phyloP scores from a whole-genome alignment of 2,329 filamentous ascomycete genomes.

The Botrytis fabae region DNA sequence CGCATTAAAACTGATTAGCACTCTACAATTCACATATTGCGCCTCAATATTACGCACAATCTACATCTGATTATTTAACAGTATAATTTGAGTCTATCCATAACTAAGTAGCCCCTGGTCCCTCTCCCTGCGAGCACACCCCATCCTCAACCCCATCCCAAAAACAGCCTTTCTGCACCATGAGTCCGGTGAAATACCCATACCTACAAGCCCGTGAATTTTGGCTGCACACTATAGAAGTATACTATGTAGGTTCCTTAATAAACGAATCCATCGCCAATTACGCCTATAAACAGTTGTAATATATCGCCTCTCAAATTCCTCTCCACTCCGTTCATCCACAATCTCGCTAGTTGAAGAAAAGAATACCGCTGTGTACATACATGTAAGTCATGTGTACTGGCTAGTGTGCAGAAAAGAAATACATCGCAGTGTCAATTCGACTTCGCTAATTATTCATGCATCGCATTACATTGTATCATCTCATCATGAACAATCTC shows the following conservation, averaged over 20 bases:
- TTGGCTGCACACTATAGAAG: background rate
- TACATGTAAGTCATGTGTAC: constrained; percentile 6
- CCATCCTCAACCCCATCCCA: background rate
- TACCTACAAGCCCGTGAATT: constrained; percentile 2
- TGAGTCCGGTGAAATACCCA: constrained; percentile 7
- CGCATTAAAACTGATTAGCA: background rate
- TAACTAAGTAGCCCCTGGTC: background rate
- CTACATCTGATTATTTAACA: background rate
- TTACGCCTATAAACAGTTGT: constrained; percentile 17
- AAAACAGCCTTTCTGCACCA: constrained; percentile 6
- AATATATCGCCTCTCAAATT: background rate
- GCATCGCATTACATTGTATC: constrained; percentile 1
- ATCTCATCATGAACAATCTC: background rate
- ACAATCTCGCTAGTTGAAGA: background rate
- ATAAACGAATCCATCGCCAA: constrained; percentile 10
- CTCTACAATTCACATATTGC: background rate
- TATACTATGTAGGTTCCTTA: background rate
- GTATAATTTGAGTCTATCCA: constrained; percentile 14
- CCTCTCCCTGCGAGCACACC: background rate
- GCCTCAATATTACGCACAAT: background rate
- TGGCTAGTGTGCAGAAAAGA: constrained; percentile 1
- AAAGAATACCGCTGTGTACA: background rate
- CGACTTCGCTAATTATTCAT: background rate
- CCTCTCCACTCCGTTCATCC: background rate
- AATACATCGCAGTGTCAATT: constrained; percentile 1